A percentile compares a stretch with the other conserved stretches of the same genome.
These are phyloP conservation scores for Penicillium sp. DNA, from an alignment of 2,329 filamentous ascomycete species.

Conservation along the genomic window DNA sequence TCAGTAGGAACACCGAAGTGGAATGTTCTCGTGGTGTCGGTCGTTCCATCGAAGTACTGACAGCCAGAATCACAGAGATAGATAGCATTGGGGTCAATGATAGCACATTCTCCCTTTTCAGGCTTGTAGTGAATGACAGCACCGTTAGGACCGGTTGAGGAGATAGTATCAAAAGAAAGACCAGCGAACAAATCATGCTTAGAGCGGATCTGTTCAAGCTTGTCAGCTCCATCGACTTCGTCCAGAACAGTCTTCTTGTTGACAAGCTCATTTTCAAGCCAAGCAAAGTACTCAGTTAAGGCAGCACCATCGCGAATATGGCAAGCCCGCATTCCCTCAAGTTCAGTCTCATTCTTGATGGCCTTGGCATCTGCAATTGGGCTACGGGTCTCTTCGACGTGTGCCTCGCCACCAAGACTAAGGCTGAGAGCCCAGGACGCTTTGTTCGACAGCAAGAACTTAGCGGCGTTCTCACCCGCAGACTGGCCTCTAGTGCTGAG, in stretches of 20 bases:
- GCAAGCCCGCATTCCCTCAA: slow-evolving; percentile 89
- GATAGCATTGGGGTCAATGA: slow-evolving; percentile 78
- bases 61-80: slow-evolving; percentile 97
- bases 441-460: slow-evolving; percentile 82
- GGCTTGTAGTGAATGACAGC: slow-evolving; percentile 96
- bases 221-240: slow-evolving; percentile 88
- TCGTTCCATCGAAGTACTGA: slow-evolving; percentile 95
- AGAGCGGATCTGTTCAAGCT: slow-evolving; percentile 65
- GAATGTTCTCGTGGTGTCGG: slow-evolving; percentile 88
- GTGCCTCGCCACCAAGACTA: slow-evolving; percentile 78
- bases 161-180: slow-evolving; percentile 93
- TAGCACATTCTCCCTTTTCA: slow-evolving; percentile 74
- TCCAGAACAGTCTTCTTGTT: slow-evolving; percentile 72
- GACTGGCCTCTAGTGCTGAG: slow-evolving; percentile 52
- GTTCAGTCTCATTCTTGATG: slow-evolving; percentile 85
- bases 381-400: slow-evolving; percentile 82
- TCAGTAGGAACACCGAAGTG: slow-evolving; percentile 85
- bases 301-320: slow-evolving; percentile 93
- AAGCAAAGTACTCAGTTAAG: slow-evolving; percentile 88
- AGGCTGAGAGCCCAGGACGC: slow-evolving; percentile 91
- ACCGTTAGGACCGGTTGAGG: slow-evolving; percentile 86
- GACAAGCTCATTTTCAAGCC: slow-evolving; percentile 86
- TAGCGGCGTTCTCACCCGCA: slow-evolving; percentile 48
- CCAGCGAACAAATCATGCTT: slow-evolving; percentile 77
- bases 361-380: slow-evolving; percentile 89